Percentiles rank a stretch among this genome's conserved stretches.
Conservation (phyloP, 306 rosid species). For the Calophaca sinica region DNA sequence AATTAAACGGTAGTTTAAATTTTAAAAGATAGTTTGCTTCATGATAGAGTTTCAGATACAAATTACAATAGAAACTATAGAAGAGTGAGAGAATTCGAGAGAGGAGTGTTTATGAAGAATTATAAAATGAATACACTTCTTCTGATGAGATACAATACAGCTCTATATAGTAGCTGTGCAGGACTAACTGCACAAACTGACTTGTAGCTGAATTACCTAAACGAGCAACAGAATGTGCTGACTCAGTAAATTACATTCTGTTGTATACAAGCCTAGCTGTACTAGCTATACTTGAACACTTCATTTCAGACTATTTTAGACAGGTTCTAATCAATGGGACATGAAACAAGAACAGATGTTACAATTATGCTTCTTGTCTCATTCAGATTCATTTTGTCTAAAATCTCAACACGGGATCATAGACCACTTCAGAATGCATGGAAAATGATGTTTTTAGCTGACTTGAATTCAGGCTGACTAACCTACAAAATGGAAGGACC, state of each 20-base stretch:
- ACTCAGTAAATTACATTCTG: not conserved
- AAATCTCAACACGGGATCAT: conserved; percentile 30
- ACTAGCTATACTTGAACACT: not conserved
- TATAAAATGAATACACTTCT: not conserved
- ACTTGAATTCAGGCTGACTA: not conserved
- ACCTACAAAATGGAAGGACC: conserved; percentile 36
- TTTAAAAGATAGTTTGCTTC: conserved; percentile 12
- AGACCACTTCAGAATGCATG: conserved; percentile 11
- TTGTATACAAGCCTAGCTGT: not conserved
- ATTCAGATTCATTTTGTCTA: conserved; percentile 8
- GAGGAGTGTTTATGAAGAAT: not conserved
- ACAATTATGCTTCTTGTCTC: conserved; percentile 29
- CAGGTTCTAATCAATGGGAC: not conserved
- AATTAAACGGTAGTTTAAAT: conserved; percentile 17
- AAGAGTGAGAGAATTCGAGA: not conserved
- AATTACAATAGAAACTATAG: not conserved
- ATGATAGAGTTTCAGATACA: not conserved
- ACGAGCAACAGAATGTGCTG: not conserved
- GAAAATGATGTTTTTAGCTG: conserved; percentile 4
- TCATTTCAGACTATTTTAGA: conserved; percentile 19
- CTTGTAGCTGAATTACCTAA: not conserved
- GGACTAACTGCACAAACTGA: conserved; percentile 3
- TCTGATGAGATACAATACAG: not conserved
- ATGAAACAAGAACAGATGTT: conserved; percentile 33
- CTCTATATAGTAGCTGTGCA: conserved; percentile 4